These are phyloP conservation scores for Apophysomyces ossiformis DNA, from an alignment of 371 early-diverging fungal genomes.

Conservation along the genomic window DNA sequence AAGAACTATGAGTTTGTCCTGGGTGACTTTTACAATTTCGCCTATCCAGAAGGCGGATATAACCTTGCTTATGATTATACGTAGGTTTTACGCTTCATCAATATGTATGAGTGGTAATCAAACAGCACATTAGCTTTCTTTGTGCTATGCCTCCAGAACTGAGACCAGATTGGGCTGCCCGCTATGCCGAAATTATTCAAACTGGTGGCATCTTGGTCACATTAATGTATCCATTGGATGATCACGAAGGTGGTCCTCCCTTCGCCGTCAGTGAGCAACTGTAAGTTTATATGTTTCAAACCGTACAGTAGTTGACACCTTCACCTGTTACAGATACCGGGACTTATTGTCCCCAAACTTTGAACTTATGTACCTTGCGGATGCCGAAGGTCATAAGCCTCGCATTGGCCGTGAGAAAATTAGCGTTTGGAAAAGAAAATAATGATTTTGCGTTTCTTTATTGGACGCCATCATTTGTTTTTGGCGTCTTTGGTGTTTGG, in stretches of 20 bases:
- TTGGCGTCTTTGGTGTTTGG: constrained; percentile 12
- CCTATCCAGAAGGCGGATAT: constrained; percentile 58
- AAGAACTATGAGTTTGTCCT: constrained; percentile 55
- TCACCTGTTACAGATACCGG: constrained; percentile 41
- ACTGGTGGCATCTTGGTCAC: constrained; percentile 82
- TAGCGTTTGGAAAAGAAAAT: constrained; percentile 59
- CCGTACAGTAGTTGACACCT: background rate
- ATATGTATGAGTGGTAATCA: background rate
- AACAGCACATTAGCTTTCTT: constrained; percentile 61
- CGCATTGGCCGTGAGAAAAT: constrained; percentile 68
- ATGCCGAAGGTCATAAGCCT: constrained; percentile 56
- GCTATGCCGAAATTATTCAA: constrained; percentile 70
- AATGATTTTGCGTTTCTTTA: constrained; percentile 10
- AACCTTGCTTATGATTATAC: constrained; percentile 88
- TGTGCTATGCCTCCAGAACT: constrained; percentile 80
- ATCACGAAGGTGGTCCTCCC: constrained; percentile 67
- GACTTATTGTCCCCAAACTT: constrained; percentile 55
- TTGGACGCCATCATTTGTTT: constrained; percentile 10
- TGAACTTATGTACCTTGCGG: constrained; percentile 53
- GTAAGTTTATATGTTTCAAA: constrained; percentile 25
- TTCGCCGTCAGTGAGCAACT: constrained; percentile 61
- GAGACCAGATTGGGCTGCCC: constrained; percentile 71
- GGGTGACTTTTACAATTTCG: constrained; percentile 79
- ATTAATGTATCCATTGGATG: constrained; percentile 78
- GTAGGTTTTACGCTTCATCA: constrained; percentile 33